These are phyloP conservation scores for Saccharomyces hybrid DNA, from an alignment of 1,139 yeast species.

Conservation along the genomic window DNA sequence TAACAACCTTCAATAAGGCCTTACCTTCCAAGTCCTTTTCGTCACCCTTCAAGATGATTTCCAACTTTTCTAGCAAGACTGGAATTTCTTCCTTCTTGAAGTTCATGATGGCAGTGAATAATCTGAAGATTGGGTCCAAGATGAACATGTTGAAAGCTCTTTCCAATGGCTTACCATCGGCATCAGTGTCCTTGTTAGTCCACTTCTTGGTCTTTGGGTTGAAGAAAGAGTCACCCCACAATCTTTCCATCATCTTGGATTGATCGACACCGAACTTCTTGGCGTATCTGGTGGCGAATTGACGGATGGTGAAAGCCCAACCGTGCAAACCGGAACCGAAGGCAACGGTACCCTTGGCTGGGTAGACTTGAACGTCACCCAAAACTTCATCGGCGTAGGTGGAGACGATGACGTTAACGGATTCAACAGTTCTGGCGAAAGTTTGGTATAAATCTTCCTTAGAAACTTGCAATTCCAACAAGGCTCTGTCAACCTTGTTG, in stretches of 20 bases:
- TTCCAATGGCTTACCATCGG: conserved; percentile 91
- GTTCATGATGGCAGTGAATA: conserved; percentile 92
- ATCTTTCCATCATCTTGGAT: conserved; percentile 95
- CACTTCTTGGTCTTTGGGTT: conserved; percentile 99
- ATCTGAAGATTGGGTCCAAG: conserved; percentile 97
- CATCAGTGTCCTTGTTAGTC: conserved; percentile 94
- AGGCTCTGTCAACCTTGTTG: conserved; percentile 99
- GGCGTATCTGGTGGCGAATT: conserved; percentile 96
- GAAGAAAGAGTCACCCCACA: conserved; percentile 99
- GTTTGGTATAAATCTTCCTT: conserved; percentile 99
- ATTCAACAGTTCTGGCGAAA: conserved; percentile 97
- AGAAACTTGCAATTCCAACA: conserved; percentile 96
- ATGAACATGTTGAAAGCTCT: conserved; percentile 99
- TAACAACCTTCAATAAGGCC: conserved; percentile 95
- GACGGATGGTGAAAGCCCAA: conserved; percentile 99
- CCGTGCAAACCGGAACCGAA: conserved; percentile 99
- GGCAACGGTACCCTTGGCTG: conserved; percentile 98
- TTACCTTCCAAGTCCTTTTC: conserved; percentile 98
- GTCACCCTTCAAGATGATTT: conserved; percentile 80
- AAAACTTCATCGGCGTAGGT: conserved; percentile 85
- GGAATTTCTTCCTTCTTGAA: conserved; percentile 95
- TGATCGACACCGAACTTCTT: conserved; percentile 99
- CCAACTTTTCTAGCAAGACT: conserved; percentile 83
- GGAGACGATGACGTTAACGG: conserved; percentile 96
- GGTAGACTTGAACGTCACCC: conserved; percentile 98